Evolutionary conservation across 306 rosid genomes (phyloP).

Genomic region (Trichosanthes truncata): DNA sequence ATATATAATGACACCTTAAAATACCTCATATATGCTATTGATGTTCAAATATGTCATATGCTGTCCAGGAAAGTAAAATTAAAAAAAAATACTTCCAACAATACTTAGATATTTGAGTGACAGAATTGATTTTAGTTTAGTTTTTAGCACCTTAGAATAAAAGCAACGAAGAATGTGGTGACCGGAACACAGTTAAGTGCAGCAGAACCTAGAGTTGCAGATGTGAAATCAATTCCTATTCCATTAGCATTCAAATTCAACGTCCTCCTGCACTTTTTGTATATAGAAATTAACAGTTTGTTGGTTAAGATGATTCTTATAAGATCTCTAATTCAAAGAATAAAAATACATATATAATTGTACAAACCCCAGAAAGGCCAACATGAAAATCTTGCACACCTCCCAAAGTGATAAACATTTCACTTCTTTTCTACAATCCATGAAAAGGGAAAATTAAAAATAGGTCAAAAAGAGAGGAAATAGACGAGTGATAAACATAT

Average conservation of each 20-base stretch:
- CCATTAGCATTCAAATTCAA: slow-evolving; percentile 47
- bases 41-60: too few species aligned
- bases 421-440: neutral
- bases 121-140: too few species aligned
- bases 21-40: too few species aligned
- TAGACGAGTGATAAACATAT: too few species aligned
- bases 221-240: slow-evolving; percentile 48
- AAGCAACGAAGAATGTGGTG: slow-evolving; percentile 66
- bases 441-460: neutral
- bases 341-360: neutral
- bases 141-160: slow-evolving; percentile 55
- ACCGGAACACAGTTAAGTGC: slow-evolving; percentile 61
- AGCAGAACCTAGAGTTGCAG: slow-evolving; percentile 75
- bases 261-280: slow-evolving; percentile 36
- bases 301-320: too few species aligned
- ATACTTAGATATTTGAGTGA: too few species aligned
- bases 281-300: neutral
- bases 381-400: slow-evolving; percentile 56
- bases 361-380: slow-evolving; percentile 53
- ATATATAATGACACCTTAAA: too few species aligned
- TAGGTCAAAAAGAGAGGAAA: neutral
- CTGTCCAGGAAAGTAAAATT: too few species aligned
- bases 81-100: too few species aligned
- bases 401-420: slow-evolving; percentile 25
- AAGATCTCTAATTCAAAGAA: neutral